Evolutionary conservation across 140 eudicot species (phyloP).

Genomic region (Senecio squalidus): DNA sequence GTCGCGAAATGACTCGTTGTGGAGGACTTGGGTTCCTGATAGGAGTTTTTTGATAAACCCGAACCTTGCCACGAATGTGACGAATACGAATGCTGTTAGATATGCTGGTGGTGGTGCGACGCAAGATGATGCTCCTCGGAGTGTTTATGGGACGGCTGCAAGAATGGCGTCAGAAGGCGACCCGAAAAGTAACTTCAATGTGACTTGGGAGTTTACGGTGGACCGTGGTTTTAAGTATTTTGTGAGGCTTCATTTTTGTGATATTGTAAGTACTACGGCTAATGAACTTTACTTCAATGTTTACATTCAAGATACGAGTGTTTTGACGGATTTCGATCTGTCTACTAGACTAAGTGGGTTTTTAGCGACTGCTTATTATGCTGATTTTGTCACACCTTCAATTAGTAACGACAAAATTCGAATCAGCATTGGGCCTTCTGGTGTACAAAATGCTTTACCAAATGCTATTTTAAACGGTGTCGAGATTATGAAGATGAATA

Average conservation of each 20-base stretch:
- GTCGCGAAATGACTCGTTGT: constrained; percentile 49
- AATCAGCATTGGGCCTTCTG: constrained; percentile 62
- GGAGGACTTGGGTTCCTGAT: constrained; percentile 73
- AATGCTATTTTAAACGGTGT: constrained; percentile 66
- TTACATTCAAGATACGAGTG: constrained; percentile 34
- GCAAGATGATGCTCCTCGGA: constrained; percentile 48
- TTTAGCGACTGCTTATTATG: constrained; percentile 40
- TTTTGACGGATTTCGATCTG: constrained; percentile 38
- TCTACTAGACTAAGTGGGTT: background rate
- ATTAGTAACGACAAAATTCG: constrained; percentile 19
- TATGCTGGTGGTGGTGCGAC: constrained; percentile 54
- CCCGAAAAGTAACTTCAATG: constrained; percentile 55
- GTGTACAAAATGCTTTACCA: constrained; percentile 15
- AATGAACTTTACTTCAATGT: constrained; percentile 49
- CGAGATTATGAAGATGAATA: constrained; percentile 65
- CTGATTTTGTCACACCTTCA: constrained; percentile 43
- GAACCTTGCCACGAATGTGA: constrained; percentile 24
- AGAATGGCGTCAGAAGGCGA: constrained; percentile 37
- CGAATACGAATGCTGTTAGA: constrained; percentile 27
- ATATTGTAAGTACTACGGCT: constrained; percentile 41
- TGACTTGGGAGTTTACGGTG: constrained; percentile 64
- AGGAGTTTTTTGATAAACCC: constrained; percentile 18
- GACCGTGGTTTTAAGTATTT: constrained; percentile 56
- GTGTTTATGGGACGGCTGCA: constrained; percentile 61
- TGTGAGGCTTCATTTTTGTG: constrained; percentile 69